Evolutionary conservation across 257 asterid genomes (phyloP).

Genomic region (Solanum clarkiae): DNA sequence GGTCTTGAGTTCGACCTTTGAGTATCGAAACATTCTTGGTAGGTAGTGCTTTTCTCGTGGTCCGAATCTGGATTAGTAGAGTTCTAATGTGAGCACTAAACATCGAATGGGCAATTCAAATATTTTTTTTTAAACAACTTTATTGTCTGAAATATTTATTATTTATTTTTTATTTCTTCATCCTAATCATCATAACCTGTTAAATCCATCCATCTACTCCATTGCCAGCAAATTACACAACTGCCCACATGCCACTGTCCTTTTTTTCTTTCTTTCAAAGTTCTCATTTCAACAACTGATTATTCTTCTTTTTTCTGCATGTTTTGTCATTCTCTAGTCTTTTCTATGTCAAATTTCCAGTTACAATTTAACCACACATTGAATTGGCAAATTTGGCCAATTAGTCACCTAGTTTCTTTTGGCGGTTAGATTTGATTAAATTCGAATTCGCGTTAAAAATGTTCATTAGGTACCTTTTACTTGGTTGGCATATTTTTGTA

Average conservation of each 20-base stretch:
- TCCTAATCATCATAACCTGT: not conserved
- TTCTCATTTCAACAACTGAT: not conserved
- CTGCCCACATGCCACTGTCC: conserved; percentile 5
- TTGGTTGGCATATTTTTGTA: not conserved
- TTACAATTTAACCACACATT: conserved; percentile 16
- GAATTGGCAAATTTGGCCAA: conserved; percentile 12
- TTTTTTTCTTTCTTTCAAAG: not conserved
- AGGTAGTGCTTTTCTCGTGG: accelerated
- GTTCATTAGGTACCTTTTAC: not conserved
- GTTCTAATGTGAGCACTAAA: too few relatives aligned
- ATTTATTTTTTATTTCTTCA: not conserved
- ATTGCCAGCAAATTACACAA: not conserved
- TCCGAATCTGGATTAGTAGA: too few relatives aligned
- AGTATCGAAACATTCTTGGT: too few relatives aligned
- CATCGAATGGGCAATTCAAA: too few relatives aligned
- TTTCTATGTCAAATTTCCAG: conserved; percentile 3
- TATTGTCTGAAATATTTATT: not conserved
- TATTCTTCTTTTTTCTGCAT: conserved; percentile 3
- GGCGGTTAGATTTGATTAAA: not conserved
- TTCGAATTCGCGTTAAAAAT: not conserved
- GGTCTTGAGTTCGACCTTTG: too few relatives aligned
- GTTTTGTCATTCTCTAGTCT: conserved; percentile 12
- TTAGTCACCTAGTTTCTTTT: not conserved
- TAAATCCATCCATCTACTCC: conserved; percentile 1
- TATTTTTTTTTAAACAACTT: not conserved